Conservation (phyloP, 1,139 yeast species). For the Yamadazyma sp. region DNA sequence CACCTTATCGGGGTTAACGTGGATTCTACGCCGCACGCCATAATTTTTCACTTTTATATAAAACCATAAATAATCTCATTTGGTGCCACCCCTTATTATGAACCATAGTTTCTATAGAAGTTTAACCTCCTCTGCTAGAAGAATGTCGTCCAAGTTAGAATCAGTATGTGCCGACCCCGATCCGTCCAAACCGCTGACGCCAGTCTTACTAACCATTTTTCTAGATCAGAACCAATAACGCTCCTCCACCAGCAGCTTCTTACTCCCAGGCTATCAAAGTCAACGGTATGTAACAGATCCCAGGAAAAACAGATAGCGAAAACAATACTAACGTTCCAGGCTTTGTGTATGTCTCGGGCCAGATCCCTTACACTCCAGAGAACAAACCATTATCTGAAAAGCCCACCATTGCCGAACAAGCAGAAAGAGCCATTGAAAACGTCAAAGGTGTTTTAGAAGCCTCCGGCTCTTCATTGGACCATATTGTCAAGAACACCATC, state of each 20-base stretch:
- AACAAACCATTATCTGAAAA: constrained; percentile 76
- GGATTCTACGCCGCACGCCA: too few species aligned
- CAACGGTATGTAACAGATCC: constrained; percentile 50
- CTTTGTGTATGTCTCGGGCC: constrained; percentile 90
- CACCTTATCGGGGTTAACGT: too few species aligned
- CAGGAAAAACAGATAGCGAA: background rate
- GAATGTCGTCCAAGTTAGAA: constrained; percentile 45
- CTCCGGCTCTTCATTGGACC: constrained; percentile 77
- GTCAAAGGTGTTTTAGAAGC: constrained; percentile 75
- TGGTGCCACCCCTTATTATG: background rate
- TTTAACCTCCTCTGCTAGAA: constrained; percentile 18
- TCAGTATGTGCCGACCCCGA: constrained; percentile 36
- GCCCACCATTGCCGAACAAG: constrained; percentile 67
- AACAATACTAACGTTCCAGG: constrained; percentile 37
- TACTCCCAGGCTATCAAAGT: constrained; percentile 93
- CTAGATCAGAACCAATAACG: constrained; percentile 65
- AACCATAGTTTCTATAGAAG: constrained; percentile 14
- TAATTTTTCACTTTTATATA: too few species aligned
- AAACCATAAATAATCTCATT: constrained; percentile 9
- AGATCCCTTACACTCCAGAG: constrained; percentile 85
- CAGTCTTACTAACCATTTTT: constrained; percentile 25
- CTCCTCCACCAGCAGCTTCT: constrained; percentile 95
- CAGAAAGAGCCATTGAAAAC: constrained; percentile 82
- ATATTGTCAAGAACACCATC: constrained; percentile 81
- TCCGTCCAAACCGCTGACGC: too few species aligned